Conservation (phyloP, 202 grass and related monocot genomes). For the Panicum hallii region DNA sequence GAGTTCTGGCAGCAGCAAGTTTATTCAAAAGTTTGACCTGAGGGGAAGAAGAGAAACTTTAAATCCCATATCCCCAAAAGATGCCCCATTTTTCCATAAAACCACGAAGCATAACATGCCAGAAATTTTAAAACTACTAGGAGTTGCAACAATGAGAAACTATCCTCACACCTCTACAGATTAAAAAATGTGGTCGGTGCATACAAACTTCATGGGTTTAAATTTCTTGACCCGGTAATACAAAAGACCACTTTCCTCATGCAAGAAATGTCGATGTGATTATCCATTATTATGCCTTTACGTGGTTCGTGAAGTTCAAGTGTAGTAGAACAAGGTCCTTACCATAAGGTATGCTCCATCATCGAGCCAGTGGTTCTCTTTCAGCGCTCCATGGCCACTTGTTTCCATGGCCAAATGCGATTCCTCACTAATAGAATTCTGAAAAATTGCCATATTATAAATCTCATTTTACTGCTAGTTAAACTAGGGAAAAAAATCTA, state of each 20-base stretch:
- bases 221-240: conserved; percentile 25
- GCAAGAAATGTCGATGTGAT: conserved; percentile 6
- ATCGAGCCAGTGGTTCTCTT: conserved; percentile 98
- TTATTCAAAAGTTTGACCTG: conserved; percentile 99
- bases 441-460: conserved; percentile 45
- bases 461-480: conserved; percentile 10
- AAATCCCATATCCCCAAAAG: background rate
- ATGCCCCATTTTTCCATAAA: conserved; percentile 28
- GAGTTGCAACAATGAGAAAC: too few relatives aligned
- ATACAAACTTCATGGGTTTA: background rate
- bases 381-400: conserved; percentile 97
- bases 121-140: background rate
- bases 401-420: conserved; percentile 99
- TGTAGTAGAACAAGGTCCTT: conserved; percentile 29
- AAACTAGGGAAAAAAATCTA: background rate
- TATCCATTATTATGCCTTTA: background rate
- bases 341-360: conserved; percentile 99
- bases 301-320: conserved; percentile 11
- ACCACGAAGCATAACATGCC: conserved; percentile 9
- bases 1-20: conserved; percentile 78
- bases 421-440: conserved; percentile 93
- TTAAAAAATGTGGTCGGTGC: background rate
- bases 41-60: background rate
- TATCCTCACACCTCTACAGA: background rate
- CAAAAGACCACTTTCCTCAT: conserved; percentile 2